A percentile compares a stretch with the other conserved stretches of the same genome.
Conservation (phyloP, 306 rosid species). For the Styphnolobium japonicum region DNA sequence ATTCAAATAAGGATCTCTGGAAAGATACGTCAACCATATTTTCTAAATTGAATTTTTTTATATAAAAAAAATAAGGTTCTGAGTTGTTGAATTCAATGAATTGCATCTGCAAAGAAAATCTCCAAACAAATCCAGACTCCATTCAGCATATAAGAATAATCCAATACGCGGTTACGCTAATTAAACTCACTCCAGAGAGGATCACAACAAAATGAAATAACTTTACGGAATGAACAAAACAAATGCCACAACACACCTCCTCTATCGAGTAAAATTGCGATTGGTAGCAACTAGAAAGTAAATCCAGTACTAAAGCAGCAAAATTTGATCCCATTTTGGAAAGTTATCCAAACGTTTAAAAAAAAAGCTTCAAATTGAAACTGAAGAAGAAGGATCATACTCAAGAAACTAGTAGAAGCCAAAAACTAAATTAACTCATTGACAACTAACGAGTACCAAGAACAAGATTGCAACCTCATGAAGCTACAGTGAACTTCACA, state of each 20-base stretch:
- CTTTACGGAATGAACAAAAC: background rate
- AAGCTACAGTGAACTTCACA: background rate
- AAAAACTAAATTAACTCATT: background rate
- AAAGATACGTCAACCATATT: background rate
- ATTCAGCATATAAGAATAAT: background rate
- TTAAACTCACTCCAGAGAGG: background rate
- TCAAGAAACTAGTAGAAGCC: background rate
- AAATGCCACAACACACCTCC: background rate
- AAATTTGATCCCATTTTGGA: background rate
- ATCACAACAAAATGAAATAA: background rate
- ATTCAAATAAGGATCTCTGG: background rate
- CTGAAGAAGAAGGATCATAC: background rate
- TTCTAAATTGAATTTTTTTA: background rate
- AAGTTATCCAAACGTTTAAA: background rate
- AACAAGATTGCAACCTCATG: background rate
- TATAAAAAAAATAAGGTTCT: background rate
- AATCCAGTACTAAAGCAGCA: background rate
- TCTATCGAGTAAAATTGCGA: background rate
- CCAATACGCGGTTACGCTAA: background rate
- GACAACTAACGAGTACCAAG: background rate
- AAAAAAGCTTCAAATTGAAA: background rate
- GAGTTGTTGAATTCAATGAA: background rate
- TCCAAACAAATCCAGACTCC: background rate
- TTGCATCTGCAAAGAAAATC: slow-evolving; percentile 1
- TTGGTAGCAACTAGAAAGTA: background rate